These are phyloP conservation scores for Geosmithia flava DNA, from an alignment of 2,329 filamentous ascomycete genomes.

Conservation along the genomic window DNA sequence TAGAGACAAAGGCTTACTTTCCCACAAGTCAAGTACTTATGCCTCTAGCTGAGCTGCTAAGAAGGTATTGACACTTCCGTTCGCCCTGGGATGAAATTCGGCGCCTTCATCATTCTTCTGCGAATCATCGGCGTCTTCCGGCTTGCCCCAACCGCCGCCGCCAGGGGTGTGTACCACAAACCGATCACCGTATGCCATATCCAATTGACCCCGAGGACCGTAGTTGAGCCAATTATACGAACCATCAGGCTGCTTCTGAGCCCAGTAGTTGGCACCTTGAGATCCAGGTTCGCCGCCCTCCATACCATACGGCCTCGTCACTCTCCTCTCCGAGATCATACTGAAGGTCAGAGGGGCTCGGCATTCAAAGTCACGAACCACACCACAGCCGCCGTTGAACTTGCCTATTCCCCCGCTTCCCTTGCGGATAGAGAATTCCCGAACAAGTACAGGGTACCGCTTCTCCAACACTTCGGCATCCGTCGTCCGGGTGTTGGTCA, in stretches of 20 bases:
- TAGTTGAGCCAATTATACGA: constrained; percentile 16
- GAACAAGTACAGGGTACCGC: constrained; percentile 40
- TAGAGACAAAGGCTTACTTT: no score
- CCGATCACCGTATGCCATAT: constrained; percentile 9
- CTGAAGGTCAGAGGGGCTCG: constrained; percentile 59
- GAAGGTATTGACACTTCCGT: no score
- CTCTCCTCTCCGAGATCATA: constrained; percentile 63
- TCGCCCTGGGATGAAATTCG: no score
- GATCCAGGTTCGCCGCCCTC: constrained; percentile 54
- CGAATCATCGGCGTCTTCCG: no score
- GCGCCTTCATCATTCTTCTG: no score
- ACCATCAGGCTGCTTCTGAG: constrained; percentile 20
- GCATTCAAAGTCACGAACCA: constrained; percentile 65
- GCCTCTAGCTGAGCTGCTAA: no score
- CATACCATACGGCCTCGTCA: constrained; percentile 61
- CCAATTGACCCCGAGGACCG: constrained; percentile 9
- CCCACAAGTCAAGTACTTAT: no score
- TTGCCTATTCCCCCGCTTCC: constrained; percentile 51
- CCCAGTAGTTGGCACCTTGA: constrained; percentile 43
- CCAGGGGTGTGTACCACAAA: constrained; percentile 13
- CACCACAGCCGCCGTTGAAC: constrained; percentile 58
- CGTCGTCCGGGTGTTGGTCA: constrained; percentile 74
- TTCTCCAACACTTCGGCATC: constrained; percentile 67
- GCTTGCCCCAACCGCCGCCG: constrained; percentile 11
- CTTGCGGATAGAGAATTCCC: constrained; percentile 50